Evolutionary conservation across 257 asterid genomes (phyloP).

Genomic region (Scutellaria galericulata): DNA sequence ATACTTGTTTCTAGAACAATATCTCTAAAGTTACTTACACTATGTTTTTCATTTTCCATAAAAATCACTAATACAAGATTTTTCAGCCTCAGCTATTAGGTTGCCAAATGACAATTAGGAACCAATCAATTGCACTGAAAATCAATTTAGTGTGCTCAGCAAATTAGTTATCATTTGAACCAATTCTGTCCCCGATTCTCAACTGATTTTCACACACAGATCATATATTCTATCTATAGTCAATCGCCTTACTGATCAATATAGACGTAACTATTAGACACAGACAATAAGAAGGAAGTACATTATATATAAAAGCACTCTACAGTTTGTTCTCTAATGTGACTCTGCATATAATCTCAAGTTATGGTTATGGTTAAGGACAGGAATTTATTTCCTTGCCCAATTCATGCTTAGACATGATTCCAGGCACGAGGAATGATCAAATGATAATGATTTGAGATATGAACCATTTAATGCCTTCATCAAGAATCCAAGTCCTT

Average conservation of each 20-base stretch:
- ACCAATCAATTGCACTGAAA: background rate
- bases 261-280: background rate
- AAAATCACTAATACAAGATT: background rate
- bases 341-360: background rate
- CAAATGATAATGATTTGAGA: slow-evolving; percentile 15
- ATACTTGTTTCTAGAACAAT: slow-evolving; percentile 5
- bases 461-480: slow-evolving; percentile 3
- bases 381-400: background rate
- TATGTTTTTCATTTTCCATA: background rate
- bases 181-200: background rate
- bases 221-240: slow-evolving; percentile 5
- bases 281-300: background rate
- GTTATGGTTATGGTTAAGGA: background rate
- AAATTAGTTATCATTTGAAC: background rate
- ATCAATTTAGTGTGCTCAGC: background rate
- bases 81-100: background rate
- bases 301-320: slow-evolving; percentile 12
- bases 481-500: slow-evolving; percentile 11
- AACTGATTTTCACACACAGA: slow-evolving; percentile 19
- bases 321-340: background rate
- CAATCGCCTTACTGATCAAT: slow-evolving; percentile 4
- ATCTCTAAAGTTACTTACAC: background rate
- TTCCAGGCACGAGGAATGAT: background rate
- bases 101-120: slow-evolving; percentile 4
- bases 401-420: background rate